phyloP scores from a whole-genome alignment of 164 flowering plant species.

The Vitis riparia region DNA sequence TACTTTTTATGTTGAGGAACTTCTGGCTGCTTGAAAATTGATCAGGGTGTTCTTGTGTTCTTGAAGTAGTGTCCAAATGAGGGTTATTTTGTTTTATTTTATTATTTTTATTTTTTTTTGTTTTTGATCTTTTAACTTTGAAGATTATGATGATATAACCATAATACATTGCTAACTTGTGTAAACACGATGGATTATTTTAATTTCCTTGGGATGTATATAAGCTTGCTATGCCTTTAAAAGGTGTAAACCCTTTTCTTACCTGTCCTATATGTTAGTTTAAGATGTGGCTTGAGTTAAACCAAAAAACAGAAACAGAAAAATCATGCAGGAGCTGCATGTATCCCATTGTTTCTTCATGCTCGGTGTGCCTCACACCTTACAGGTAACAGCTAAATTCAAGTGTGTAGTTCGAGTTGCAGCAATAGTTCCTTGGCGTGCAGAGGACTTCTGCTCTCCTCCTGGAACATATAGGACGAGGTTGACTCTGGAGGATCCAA shows the following conservation, averaged over 20 bases:
- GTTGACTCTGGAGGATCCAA: constrained; percentile 81
- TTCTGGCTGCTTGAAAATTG: too few relatives aligned
- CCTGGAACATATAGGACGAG: constrained; percentile 50
- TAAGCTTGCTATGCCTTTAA: neutral
- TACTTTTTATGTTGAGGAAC: too few relatives aligned
- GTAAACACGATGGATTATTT: neutral
- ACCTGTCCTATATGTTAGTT: neutral
- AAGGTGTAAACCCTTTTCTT: neutral
- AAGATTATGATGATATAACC: too few relatives aligned
- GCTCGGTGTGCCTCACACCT: neutral
- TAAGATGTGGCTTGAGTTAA: neutral
- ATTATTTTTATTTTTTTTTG: too few relatives aligned
- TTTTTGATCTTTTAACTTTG: too few relatives aligned
- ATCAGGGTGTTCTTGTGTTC: too few relatives aligned
- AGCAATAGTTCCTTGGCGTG: constrained; percentile 45
- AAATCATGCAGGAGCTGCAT: neutral
- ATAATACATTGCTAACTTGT: neutral
- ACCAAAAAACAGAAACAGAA: neutral
- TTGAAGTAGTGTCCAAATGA: too few relatives aligned
- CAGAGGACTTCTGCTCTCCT: constrained; percentile 45
- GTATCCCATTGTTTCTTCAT: neutral
- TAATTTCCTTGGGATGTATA: neutral
- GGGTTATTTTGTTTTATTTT: too few relatives aligned
- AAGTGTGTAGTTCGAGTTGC: constrained; percentile 63
- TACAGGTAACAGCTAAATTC: constrained; percentile 61